Conservation (phyloP, 2,329 filamentous ascomycete species). For the Coleophoma eucalyptorum region DNA sequence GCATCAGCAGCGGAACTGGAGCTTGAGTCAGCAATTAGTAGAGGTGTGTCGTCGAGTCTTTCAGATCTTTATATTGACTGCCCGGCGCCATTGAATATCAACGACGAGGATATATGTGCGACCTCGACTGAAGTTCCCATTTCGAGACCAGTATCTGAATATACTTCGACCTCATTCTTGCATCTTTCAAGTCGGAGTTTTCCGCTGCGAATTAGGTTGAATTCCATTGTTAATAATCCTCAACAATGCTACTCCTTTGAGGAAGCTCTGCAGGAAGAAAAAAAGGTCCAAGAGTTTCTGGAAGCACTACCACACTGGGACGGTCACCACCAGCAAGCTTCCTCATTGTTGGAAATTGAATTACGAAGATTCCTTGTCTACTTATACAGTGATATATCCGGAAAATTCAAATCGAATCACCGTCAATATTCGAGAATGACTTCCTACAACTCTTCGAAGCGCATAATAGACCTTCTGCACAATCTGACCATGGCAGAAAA, state of each 20-base stretch:
- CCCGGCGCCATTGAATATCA: not conserved
- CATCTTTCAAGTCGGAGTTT: not conserved
- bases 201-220: not conserved
- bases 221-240: not conserved
- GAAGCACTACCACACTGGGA: not conserved
- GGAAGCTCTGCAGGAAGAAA: not conserved
- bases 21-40: not conserved
- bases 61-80: not conserved
- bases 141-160: not conserved
- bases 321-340: not conserved
- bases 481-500: not conserved
- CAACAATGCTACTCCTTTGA: not conserved
- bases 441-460: not conserved
- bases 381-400: not conserved
- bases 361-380: not conserved
- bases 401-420: not conserved
- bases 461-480: not conserved
- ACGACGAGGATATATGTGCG: not conserved
- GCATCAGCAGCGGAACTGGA: slow-evolving; percentile 2
- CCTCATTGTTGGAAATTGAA: not conserved
- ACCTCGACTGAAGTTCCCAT: not conserved
- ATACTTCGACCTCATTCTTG: not conserved
- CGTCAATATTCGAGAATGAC: not conserved
- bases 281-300: not conserved
- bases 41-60: not conserved